phyloP scores from a whole-genome alignment of 2,329 filamentous ascomycete genomes.

The Ceratocystis alfenasii region DNA sequence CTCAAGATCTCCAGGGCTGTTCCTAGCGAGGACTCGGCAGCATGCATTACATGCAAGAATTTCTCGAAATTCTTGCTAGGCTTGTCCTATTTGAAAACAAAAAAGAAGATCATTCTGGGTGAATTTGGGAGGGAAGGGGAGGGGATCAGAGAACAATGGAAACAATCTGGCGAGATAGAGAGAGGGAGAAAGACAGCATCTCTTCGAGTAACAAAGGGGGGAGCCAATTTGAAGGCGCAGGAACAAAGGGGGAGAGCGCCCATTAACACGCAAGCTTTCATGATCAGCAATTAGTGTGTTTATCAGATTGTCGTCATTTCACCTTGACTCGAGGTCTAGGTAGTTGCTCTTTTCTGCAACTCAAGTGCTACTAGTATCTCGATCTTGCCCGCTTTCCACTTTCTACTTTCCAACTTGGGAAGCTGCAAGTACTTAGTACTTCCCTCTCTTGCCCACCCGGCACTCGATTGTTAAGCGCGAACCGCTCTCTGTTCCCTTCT shows the following conservation, averaged over 20 bases:
- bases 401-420: background rate
- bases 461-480: background rate
- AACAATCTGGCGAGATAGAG: background rate
- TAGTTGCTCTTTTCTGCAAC: background rate
- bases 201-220: background rate
- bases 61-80: background rate
- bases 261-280: background rate
- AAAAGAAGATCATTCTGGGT: background rate
- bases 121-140: background rate
- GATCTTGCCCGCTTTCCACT: background rate
- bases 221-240: background rate
- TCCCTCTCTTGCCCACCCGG: background rate
- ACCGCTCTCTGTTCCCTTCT: background rate
- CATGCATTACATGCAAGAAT: background rate
- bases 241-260: background rate
- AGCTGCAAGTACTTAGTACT: background rate
- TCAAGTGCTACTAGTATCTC: background rate
- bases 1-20: background rate
- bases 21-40: slow-evolving; percentile 2
- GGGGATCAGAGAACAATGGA: background rate
- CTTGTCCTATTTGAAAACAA: background rate
- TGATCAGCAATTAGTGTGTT: background rate
- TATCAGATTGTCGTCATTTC: background rate
- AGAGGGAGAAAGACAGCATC: background rate
- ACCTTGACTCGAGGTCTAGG: background rate